Conservation (phyloP, 306 rosid species). For the Psophocarpus tetragonolobus region DNA sequence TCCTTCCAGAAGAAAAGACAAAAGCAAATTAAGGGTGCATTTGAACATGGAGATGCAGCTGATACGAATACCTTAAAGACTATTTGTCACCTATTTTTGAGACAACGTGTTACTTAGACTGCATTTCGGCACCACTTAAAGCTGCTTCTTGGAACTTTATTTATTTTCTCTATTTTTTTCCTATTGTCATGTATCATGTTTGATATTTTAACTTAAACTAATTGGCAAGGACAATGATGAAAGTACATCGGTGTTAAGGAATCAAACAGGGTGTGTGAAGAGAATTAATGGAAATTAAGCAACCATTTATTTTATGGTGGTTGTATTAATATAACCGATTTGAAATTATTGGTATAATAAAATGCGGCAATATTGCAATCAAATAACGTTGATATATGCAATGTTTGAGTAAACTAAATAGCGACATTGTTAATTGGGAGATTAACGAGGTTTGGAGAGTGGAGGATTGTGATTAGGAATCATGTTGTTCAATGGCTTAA, state of each 20-base stretch:
- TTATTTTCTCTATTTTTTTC: neutral
- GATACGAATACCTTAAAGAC: slow-evolving; percentile 48
- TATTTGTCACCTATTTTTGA: slow-evolving; percentile 45
- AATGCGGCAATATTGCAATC: too few relatives aligned
- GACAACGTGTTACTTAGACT: slow-evolving; percentile 38
- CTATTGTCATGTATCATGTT: neutral
- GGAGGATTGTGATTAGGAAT: too few relatives aligned
- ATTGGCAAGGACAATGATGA: neutral
- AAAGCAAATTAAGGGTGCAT: slow-evolving; percentile 36
- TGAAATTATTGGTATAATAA: neutral
- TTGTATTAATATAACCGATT: neutral
- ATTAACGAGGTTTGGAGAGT: too few relatives aligned
- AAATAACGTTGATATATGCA: too few relatives aligned
- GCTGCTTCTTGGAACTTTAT: slow-evolving; percentile 5
- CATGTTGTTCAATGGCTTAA: too few relatives aligned
- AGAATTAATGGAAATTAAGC: neutral
- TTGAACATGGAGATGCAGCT: slow-evolving; percentile 43
- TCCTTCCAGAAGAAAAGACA: slow-evolving; percentile 37
- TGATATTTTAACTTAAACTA: neutral
- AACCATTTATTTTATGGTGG: neutral
- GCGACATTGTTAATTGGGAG: too few relatives aligned
- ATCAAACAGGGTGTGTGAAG: neutral
- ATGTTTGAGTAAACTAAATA: too few relatives aligned
- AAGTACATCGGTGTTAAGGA: neutral
- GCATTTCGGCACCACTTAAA: slow-evolving; percentile 34